Percentiles rank a stretch among this genome's conserved stretches.
Conservation (phyloP, 2,329 filamentous ascomycete species). For the Lecanicillium sp. region DNA sequence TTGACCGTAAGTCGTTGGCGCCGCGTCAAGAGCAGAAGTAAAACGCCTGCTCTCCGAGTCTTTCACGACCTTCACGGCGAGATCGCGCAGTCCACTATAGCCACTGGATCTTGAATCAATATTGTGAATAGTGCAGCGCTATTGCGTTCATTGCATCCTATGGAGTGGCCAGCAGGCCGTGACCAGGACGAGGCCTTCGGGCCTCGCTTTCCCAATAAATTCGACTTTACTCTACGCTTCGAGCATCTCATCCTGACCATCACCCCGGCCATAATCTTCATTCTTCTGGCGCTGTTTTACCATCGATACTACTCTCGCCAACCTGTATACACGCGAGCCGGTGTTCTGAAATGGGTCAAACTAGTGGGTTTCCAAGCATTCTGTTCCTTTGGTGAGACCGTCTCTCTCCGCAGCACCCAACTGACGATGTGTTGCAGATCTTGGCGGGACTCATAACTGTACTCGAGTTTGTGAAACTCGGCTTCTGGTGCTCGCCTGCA, state of each 20-base stretch:
- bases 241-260: conserved; percentile 4
- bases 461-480: background rate
- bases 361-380: background rate
- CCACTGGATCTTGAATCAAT: too few relatives aligned
- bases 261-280: conserved; percentile 2
- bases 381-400: background rate
- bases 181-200: too few relatives aligned
- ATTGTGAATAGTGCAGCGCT: too few relatives aligned
- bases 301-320: background rate
- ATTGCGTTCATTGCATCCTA: too few relatives aligned
- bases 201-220: conserved; percentile 2
- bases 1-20: too few relatives aligned
- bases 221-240: conserved; percentile 6
- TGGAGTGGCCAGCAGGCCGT: too few relatives aligned
- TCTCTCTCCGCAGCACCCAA: too few relatives aligned
- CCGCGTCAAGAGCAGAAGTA: too few relatives aligned
- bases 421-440: too few relatives aligned
- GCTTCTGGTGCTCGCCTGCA: background rate
- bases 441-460: background rate
- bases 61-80: too few relatives aligned
- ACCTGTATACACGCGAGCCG: background rate
- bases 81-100: too few relatives aligned
- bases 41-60: too few relatives aligned
- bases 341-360: conserved; percentile 1
- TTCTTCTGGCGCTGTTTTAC: conserved; percentile 2